Evolutionary conservation across 768 basidiomycete genomes (phyloP).

Genomic region (Lepiota venenata): DNA sequence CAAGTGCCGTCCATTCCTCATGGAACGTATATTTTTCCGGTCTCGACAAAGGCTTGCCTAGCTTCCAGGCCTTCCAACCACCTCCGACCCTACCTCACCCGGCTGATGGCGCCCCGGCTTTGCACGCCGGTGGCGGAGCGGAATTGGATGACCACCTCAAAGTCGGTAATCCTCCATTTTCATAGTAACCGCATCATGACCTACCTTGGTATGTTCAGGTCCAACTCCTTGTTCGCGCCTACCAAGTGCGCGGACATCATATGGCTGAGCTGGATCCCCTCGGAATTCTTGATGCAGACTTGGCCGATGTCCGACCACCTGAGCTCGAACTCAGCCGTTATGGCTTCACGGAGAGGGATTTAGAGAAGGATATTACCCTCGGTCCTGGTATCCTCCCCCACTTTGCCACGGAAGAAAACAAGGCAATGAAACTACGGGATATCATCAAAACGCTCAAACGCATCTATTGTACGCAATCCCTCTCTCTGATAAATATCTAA

Average conservation of each 20-base stretch:
- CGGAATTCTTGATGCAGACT: slow-evolving; percentile 87
- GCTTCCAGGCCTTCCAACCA: slow-evolving; percentile 78
- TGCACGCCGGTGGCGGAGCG: slow-evolving; percentile 64
- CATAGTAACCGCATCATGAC: neutral
- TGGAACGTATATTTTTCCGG: slow-evolving; percentile 96
- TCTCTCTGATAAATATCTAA: neutral
- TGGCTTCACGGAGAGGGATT: slow-evolving; percentile 91
- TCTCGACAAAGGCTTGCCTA: slow-evolving; percentile 82
- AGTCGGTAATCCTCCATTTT: slow-evolving; percentile 38
- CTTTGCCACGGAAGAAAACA: slow-evolving; percentile 83
- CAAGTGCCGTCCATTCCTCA: slow-evolving; percentile 86
- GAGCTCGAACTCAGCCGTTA: slow-evolving; percentile 94
- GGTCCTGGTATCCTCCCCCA: slow-evolving; percentile 96
- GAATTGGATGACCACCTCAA: slow-evolving; percentile 94
- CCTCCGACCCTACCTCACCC: slow-evolving; percentile 72
- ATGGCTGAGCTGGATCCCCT: slow-evolving; percentile 95
- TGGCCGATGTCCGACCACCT: slow-evolving; percentile 72
- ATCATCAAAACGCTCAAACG: slow-evolving; percentile 88
- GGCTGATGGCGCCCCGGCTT: slow-evolving; percentile 75
- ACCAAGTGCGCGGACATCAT: slow-evolving; percentile 98
- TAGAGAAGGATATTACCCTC: slow-evolving; percentile 92
- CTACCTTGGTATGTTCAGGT: slow-evolving; percentile 47
- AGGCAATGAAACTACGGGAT: slow-evolving; percentile 86
- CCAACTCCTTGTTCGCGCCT: slow-evolving; percentile 96
- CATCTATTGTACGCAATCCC: slow-evolving; percentile 79